Conservation (phyloP, 2,329 filamentous ascomycete genomes). For the Tolypocladium pustulatum region DNA sequence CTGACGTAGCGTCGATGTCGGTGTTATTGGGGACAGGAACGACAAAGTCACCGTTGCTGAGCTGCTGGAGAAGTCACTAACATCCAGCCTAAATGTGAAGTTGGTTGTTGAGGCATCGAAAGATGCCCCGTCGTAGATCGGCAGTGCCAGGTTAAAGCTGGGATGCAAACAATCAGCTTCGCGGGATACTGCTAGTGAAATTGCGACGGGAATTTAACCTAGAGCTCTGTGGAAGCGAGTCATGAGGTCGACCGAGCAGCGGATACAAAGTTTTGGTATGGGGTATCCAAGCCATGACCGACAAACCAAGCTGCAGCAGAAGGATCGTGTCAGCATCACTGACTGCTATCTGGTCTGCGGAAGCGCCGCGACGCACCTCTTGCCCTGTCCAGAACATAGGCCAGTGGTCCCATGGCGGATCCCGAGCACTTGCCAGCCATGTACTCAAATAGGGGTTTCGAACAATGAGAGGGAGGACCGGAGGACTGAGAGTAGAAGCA, state of each 20-base stretch:
- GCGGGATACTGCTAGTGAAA: not conserved
- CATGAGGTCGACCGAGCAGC: constrained; percentile 39
- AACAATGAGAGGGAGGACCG: constrained; percentile 46
- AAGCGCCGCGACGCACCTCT: constrained; percentile 30
- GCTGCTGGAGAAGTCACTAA: constrained; percentile 13
- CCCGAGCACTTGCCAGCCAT: constrained; percentile 56
- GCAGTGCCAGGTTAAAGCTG: constrained; percentile 27
- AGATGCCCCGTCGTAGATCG: constrained; percentile 31
- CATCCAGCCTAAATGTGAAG: constrained; percentile 32
- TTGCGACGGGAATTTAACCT: constrained; percentile 11
- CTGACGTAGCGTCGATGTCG: constrained; percentile 69
- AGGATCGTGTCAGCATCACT: constrained; percentile 2
- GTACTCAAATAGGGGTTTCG: constrained; percentile 51
- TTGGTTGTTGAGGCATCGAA: constrained; percentile 41
- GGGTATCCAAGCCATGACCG: constrained; percentile 35
- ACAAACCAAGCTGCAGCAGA: constrained; percentile 32
- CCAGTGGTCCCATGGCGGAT: constrained; percentile 72
- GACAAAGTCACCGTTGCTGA: constrained; percentile 32
- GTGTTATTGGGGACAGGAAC: constrained; percentile 68
- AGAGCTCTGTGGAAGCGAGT: constrained; percentile 26
- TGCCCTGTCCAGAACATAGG: constrained; percentile 76
- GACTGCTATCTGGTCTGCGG: not conserved
- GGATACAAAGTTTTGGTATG: constrained; percentile 33
- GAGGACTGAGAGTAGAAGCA: constrained; percentile 43
- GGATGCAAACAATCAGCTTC: not conserved